These are phyloP conservation scores for Cryptococcus jaspeensis DNA, from an alignment of 1,284 basidiomycete species.

Conservation along the genomic window DNA sequence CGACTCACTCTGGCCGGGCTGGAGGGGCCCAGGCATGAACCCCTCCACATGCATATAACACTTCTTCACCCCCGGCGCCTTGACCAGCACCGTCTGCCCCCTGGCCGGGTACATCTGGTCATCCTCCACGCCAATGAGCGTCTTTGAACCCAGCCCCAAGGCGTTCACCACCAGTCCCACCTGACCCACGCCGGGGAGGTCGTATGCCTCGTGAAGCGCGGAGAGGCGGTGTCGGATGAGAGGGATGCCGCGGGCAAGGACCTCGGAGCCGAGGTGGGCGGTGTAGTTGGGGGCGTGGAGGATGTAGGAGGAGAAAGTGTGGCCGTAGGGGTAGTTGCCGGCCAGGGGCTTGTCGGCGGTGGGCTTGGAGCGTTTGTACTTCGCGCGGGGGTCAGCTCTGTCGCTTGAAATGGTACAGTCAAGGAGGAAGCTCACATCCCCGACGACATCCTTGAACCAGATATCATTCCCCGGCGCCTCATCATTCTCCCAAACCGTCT, in stretches of 20 bases:
- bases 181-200: conserved; percentile 27
- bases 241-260: conserved; percentile 38
- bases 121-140: conserved; percentile 47
- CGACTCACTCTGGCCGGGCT: conserved; percentile 13
- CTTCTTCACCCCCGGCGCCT: conserved; percentile 32
- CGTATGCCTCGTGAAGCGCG: conserved; percentile 49
- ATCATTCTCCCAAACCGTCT: conserved; percentile 49
- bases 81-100: conserved; percentile 49
- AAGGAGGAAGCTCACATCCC: conserved; percentile 52
- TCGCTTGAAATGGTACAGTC: neutral
- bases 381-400: too few relatives aligned
- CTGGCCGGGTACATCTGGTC: conserved; percentile 43
- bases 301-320: conserved; percentile 48
- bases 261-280: conserved; percentile 34
- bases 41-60: conserved; percentile 25
- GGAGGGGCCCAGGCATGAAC: conserved; percentile 11
- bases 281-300: conserved; percentile 51
- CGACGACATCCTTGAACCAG: conserved; percentile 60
- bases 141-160: conserved; percentile 47
- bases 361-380: conserved; percentile 15
- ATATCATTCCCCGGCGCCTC: conserved; percentile 39
- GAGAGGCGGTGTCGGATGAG: conserved; percentile 42
- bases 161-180: conserved; percentile 54
- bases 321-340: conserved; percentile 27
- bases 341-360: conserved; percentile 17